These are phyloP conservation scores for Podospora pseudopauciseta DNA, from an alignment of 495 filamentous ascomycete genomes.

Conservation along the genomic window DNA sequence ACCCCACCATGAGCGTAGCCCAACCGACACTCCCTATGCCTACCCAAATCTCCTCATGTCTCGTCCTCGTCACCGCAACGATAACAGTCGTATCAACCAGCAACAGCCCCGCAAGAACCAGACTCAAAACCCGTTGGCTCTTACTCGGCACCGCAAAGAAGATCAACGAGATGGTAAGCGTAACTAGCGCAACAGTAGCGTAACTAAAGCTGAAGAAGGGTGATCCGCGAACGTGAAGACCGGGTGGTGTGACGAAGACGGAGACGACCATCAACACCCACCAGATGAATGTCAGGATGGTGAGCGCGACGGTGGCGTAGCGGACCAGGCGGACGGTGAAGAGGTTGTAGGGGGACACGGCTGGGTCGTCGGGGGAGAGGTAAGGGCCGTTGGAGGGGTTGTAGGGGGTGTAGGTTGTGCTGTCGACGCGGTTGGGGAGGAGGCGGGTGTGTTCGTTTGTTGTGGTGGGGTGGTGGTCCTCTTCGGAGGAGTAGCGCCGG, in stretches of 20 bases:
- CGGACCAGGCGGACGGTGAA: conserved; percentile 79
- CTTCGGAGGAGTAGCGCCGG: conserved; percentile 8
- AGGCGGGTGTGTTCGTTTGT: conserved; percentile 74
- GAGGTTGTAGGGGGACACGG: conserved; percentile 94
- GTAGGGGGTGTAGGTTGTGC: conserved; percentile 66
- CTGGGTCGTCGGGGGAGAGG: conserved; percentile 90
- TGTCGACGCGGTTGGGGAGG: conserved; percentile 55
- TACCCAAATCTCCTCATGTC: conserved; percentile 84
- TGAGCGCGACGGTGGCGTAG: conserved; percentile 67
- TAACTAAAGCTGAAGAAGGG: conserved; percentile 88
- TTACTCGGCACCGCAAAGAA: conserved; percentile 85
- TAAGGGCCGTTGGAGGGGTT: conserved; percentile 75
- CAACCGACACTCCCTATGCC: conserved; percentile 82
- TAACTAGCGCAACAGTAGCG: conserved; percentile 66
- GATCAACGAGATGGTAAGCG: conserved; percentile 69
- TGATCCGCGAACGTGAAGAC: conserved; percentile 78
- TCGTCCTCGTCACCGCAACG: conserved; percentile 62
- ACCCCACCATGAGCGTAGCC: conserved; percentile 45
- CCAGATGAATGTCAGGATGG: conserved; percentile 75
- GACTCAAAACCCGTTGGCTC: conserved; percentile 63
- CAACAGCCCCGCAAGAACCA: conserved; percentile 66
- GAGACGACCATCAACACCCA: conserved; percentile 84
- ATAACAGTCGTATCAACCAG: conserved; percentile 77
- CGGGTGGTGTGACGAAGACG: conserved; percentile 82
- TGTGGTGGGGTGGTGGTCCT: conserved; percentile 25